Evolutionary conservation across 2,329 filamentous ascomycete genomes (phyloP).

Genomic region (Didymella segeticola): DNA sequence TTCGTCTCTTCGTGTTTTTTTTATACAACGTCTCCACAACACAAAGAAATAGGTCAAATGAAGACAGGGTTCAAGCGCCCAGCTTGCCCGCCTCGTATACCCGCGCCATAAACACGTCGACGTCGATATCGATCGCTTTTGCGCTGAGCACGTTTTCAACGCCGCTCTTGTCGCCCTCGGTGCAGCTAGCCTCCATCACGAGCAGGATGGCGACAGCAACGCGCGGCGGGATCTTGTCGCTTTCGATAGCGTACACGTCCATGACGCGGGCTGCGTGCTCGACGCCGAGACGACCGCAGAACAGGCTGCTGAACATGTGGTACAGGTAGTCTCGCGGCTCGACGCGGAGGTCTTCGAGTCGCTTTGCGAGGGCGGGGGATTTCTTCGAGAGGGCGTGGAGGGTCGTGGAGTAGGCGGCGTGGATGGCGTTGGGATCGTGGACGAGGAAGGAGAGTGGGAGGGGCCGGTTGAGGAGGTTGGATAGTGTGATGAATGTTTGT

Average conservation of each 20-base stretch:
- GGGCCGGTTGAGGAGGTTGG: slow-evolving; percentile 79
- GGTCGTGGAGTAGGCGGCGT: slow-evolving; percentile 72
- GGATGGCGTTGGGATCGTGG: slow-evolving; percentile 71
- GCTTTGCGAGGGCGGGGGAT: slow-evolving; percentile 67
- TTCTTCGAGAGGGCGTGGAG: slow-evolving; percentile 71
- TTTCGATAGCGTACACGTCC: slow-evolving; percentile 85
- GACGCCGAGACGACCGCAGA: slow-evolving; percentile 66
- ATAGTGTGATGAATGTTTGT: slow-evolving; percentile 72
- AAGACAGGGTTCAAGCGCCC: neutral
- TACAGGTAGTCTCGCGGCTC: slow-evolving; percentile 60
- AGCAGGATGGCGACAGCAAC: slow-evolving; percentile 72
- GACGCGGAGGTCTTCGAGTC: slow-evolving; percentile 59
- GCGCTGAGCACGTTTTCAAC: slow-evolving; percentile 26
- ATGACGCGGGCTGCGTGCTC: slow-evolving; percentile 76
- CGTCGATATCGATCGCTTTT: slow-evolving; percentile 25
- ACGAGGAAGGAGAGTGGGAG: slow-evolving; percentile 78
- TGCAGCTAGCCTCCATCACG: slow-evolving; percentile 55
- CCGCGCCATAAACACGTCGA: slow-evolving; percentile 42
- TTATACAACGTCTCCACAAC: too few relatives aligned
- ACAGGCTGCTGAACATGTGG: slow-evolving; percentile 68
- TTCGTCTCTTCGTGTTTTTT: slow-evolving; percentile 5
- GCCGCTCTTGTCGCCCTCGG: slow-evolving; percentile 44
- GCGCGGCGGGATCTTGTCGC: slow-evolving; percentile 73
- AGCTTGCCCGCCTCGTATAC: slow-evolving; percentile 47
- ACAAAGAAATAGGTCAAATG: too few relatives aligned